Base-by-base conservation (phyloP, 768 basidiomycete species). In the Mycena kentingensis region DNA sequence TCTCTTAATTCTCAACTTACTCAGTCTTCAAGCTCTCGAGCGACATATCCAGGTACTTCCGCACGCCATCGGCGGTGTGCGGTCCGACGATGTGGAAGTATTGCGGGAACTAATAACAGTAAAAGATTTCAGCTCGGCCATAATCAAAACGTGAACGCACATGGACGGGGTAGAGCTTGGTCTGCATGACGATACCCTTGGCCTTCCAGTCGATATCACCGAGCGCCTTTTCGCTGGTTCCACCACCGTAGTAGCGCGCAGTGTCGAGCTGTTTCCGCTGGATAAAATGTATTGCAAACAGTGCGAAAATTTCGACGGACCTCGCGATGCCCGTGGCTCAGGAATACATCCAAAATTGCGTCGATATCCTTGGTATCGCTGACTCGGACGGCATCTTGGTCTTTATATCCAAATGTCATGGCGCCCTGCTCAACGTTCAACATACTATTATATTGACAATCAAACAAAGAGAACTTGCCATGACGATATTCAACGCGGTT, bases 221-320 rank as follows among this genome's bases (percentile, higher is more conserved):
- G 19, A 85, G 72, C 52, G 66, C 67, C 37, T 71, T 68, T 63
- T 87, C 83, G 10, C 82, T 81, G 1, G 83, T 83, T 2, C 82
- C 81, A 12, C 69, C 69, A 10, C 67, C 71, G 50, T 85, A 83
- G 7, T 70, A 54, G 8, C 79, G 70, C 8, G 81, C 77, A 0
- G 80, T 80, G 51, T 84, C 81, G 25, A 84, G 59, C 70, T 70
- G 25, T 26, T 64, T 24, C 22, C 21, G 27, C 4, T 7, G 5
- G 12, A 24, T 42, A 4, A 25, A 21, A 7, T 43, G 19, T 21
- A n/a, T 34, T 10, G 10, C 32, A n/a, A 34, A n/a, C 32, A 10
- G 32, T 34, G 32, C n/a, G n/a, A n/a, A 34, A 10, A 10, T 10
- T 34, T 34, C n/a, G 32, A 34, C n/a, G n/a, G n/a, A 57, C 74